A percentile compares a stretch with the other conserved stretches of the same genome.
Conservation (phyloP, 2,329 filamentous ascomycete species). For the Proliferodiscus dingleyae region DNA sequence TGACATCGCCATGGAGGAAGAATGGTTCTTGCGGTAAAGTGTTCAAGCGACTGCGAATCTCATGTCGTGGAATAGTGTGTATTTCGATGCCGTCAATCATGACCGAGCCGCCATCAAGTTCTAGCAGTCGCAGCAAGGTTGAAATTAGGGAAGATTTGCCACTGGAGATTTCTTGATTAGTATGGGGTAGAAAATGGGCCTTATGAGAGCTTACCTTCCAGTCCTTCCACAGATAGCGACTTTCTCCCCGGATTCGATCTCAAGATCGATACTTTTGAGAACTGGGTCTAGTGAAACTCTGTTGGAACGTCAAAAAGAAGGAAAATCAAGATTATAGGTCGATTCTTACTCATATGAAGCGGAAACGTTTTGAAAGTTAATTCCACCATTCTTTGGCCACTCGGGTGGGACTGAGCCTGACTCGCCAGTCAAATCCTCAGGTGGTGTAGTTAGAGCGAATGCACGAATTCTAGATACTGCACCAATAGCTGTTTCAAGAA, state of each 20-base stretch:
- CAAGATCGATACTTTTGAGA: constrained; percentile 8
- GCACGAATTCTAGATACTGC: constrained; percentile 49
- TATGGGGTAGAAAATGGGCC: background rate
- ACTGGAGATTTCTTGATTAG: constrained; percentile 24
- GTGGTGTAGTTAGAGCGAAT: constrained; percentile 41
- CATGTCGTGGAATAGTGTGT: constrained; percentile 34
- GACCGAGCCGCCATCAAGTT: constrained; percentile 39
- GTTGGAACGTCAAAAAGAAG: background rate
- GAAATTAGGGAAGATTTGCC: constrained; percentile 47
- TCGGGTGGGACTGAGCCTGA: background rate
- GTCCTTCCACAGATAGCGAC: constrained; percentile 49
- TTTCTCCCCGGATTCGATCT: constrained; percentile 36
- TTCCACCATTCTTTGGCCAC: constrained; percentile 8
- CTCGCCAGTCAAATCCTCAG: constrained; percentile 35
- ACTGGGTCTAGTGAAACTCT: constrained; percentile 1
- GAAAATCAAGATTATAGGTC: background rate
- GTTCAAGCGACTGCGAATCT: constrained; percentile 39
- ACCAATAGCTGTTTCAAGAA: constrained; percentile 52
- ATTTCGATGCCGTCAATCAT: constrained; percentile 41
- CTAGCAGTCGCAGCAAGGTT: constrained; percentile 44
- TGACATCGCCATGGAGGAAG: constrained; percentile 40
- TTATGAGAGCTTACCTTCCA: constrained; percentile 31
- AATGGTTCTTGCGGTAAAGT: constrained; percentile 47
- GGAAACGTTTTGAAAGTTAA: constrained; percentile 11
- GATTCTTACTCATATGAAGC: constrained; percentile 7